Base-by-base conservation (phyloP, 2,329 filamentous ascomycete species). In the Exserohilum turcica region DNA sequence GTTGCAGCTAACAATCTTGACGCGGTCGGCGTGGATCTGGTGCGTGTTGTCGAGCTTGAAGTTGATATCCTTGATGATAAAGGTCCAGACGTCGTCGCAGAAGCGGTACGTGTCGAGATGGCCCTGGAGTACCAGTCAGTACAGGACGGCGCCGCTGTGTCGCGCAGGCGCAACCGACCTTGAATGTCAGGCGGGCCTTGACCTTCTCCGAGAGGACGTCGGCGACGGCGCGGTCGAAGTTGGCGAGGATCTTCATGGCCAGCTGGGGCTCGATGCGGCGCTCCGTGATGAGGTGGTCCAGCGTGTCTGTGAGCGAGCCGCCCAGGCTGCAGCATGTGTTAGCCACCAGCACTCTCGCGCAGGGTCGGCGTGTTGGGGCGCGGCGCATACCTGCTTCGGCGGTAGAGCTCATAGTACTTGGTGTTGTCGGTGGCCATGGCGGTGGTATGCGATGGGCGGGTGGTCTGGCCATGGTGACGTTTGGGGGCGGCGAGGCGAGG, bases 31-130 rank as follows among this genome's bases (percentile, higher is more conserved):
- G 32, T 84, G 79, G 12, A 97, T 86, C 0, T 85, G 84, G 56
- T 86, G 84, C 51, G 84, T 85, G 63, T 89, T 91, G 66, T 97
- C 93, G 79, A 97, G 88, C 79, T 99, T 99, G 80, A 99, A 97
- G n/a, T 88, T 92, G 50, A 97, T 92, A 64, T 97, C 94, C 78
- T 97, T 97, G 78, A 99, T 96, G 53, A 99, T 84, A 76, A 99
- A 99, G 1, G 94, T 99, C 94, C 94, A 99, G 54, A 99, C 94
- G 79, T 99, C 94, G 78, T 99, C 94, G 80, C 94, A 99, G 83
- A 99, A 99, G 65, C 94, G 89, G 80, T 99, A 99, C 13, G 94
- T 97, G 74, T 97, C 92, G 59, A 99, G 87, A 72, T 95, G 94
- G 42, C 94, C 94, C 93, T 97, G 66, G 36, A 44, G 49, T 35